Evolutionary conservation across 1,139 yeast genomes (phyloP).

Genomic region (Eremothecium sinecaudum): DNA sequence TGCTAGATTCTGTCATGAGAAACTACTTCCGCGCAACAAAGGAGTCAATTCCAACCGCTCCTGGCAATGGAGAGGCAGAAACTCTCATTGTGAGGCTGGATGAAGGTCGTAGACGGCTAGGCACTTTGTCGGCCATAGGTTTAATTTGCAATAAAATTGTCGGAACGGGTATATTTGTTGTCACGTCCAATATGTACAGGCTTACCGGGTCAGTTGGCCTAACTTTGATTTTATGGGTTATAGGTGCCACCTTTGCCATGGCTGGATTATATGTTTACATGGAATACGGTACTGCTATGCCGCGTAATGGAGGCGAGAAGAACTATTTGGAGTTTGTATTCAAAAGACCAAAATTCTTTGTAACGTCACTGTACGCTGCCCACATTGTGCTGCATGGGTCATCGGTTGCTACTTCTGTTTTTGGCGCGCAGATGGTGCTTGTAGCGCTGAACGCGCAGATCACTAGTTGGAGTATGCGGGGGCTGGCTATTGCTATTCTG

Average conservation of each 20-base stretch:
- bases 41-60: too few species aligned
- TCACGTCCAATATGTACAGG: too few species aligned
- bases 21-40: too few species aligned
- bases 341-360: constrained; percentile 47
- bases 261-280: constrained; percentile 57
- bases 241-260: constrained; percentile 53
- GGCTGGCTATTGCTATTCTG: constrained; percentile 36
- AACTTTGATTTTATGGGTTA: too few species aligned
- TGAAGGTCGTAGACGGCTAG: constrained; percentile 61
- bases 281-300: constrained; percentile 61
- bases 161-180: constrained; percentile 73
- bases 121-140: constrained; percentile 55
- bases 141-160: constrained; percentile 57
- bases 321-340: constrained; percentile 60
- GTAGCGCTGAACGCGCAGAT: constrained; percentile 35
- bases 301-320: constrained; percentile 68
- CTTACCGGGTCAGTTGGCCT: too few species aligned
- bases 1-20: too few species aligned
- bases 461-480: constrained; percentile 34
- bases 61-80: too few species aligned
- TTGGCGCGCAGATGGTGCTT: constrained; percentile 60
- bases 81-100: too few species aligned
- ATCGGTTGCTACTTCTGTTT: constrained; percentile 53
- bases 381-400: constrained; percentile 57
- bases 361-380: constrained; percentile 49